Evolutionary conservation across 1,284 basidiomycete species (phyloP).

Genomic region (Malassezia vespertilionis): DNA sequence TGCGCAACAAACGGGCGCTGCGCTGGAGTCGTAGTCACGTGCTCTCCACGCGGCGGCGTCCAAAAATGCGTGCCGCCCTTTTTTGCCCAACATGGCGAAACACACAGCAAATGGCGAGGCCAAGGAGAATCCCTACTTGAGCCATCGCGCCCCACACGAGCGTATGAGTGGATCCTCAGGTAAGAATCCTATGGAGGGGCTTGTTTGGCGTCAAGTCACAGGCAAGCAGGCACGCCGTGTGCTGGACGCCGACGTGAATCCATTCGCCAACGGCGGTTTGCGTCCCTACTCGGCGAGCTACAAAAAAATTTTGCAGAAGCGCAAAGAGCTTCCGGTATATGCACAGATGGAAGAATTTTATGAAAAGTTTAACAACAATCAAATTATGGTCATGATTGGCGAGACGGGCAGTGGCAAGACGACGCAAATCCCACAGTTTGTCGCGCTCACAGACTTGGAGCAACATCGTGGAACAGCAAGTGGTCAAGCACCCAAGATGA

Average conservation of each 20-base stretch:
- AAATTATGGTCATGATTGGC: constrained; percentile 90
- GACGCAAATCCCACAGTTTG: constrained; percentile 97
- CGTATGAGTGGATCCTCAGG: constrained; percentile 12
- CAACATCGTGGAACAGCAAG: too few species aligned
- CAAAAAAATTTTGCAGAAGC: constrained; percentile 69
- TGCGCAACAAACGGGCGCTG: background rate
- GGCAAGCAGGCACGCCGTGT: constrained; percentile 62
- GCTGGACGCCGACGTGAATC: constrained; percentile 72
- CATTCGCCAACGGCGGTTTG: constrained; percentile 54
- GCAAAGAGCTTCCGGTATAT: constrained; percentile 83
- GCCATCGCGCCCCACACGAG: constrained; percentile 19
- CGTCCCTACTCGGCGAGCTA: constrained; percentile 70
- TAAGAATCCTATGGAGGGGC: constrained; percentile 61
- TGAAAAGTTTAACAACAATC: constrained; percentile 71
- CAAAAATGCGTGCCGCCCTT: background rate
- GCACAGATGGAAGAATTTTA: constrained; percentile 86
- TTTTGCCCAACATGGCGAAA: background rate
- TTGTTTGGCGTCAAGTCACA: constrained; percentile 65
- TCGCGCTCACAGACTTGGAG: constrained; percentile 81
- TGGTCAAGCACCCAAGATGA: constrained; percentile 79
- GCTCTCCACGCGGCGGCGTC: background rate
- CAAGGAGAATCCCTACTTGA: constrained; percentile 37
- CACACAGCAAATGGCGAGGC: constrained; percentile 6
- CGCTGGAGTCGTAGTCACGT: background rate
- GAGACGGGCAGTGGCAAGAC: constrained; percentile 98